phyloP scores from a whole-genome alignment of 306 rosid species.

The Dryas drummondii region DNA sequence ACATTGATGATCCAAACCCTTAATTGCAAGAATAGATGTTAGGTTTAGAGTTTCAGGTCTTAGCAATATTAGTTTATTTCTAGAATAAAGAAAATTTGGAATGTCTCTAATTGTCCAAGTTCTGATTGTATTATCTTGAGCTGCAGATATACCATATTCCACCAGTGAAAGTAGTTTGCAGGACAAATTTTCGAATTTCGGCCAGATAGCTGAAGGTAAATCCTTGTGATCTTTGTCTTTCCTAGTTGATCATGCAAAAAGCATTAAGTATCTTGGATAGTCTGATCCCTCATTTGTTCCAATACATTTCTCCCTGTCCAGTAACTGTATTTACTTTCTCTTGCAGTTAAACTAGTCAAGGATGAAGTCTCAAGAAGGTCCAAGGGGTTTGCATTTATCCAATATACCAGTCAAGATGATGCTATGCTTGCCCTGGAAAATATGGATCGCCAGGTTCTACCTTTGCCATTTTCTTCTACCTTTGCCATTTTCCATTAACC shows the following conservation, averaged over 20 bases:
- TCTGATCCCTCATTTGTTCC: background rate
- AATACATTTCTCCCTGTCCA: background rate
- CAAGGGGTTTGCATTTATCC: slow-evolving; percentile 87
- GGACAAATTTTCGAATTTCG: slow-evolving; percentile 70
- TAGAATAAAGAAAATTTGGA: background rate
- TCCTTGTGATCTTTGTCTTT: slow-evolving; percentile 5
- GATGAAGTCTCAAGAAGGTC: slow-evolving; percentile 53
- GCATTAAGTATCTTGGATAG: background rate
- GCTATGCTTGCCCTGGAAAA: slow-evolving; percentile 85
- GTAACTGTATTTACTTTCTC: slow-evolving; percentile 4
- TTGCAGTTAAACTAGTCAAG: slow-evolving; percentile 62
- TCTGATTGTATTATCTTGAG: slow-evolving; percentile 23
- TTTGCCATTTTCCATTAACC: background rate
- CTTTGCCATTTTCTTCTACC: background rate
- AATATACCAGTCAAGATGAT: slow-evolving; percentile 66
- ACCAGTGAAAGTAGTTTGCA: slow-evolving; percentile 55
- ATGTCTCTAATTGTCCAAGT: background rate
- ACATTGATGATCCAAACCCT: too few species aligned
- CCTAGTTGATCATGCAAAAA: background rate
- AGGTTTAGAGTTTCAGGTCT: too few species aligned
- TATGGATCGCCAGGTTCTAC: slow-evolving; percentile 82
- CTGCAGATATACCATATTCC: slow-evolving; percentile 82
- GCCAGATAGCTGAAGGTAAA: slow-evolving; percentile 84
- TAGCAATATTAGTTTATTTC: too few species aligned
- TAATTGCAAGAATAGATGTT: too few species aligned